Base-by-base conservation (phyloP, 1,284 basidiomycete genomes). In the Boletus sp. region DNA sequence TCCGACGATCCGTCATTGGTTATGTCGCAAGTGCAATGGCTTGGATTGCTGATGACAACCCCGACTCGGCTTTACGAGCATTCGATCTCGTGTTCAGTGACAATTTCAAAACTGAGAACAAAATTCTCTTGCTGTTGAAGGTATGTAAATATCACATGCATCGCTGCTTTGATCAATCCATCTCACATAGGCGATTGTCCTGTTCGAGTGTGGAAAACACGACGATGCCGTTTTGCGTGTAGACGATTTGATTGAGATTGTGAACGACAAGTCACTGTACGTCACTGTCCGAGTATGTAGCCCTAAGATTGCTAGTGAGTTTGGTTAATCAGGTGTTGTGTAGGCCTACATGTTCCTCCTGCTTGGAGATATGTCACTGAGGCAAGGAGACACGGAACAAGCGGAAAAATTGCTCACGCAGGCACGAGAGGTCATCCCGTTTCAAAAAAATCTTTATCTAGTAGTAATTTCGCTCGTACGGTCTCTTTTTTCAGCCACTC, bases 31-130 rank as follows among this genome's bases (percentile, higher is more conserved):
- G 33, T 1, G 33, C 53, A 9, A 14, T 56, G 16, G 59, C 33
- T 19, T 30, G 6, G 2, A 17, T 40, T 3, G 35, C 46, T 7
- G 38, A 56, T 10, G 44, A 50, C 3, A 40, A 62, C 9, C 23
- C n/a, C 7, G 63, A 56, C 1, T 38, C 17, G 7, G 64, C 17
- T 2, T 6, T 62, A n/a, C 46, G 27, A 3, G 19, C 19, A 19
- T 65, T 62, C 35, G 62, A 65, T 30, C 59, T 62, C 28, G 63
- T 40, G 19, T 64, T 62, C 27, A 27, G 38, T 25, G 59, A 53
- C 1, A 19, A 21, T 53, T 9, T 40, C 37, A 17, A 33, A 6
- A 25, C 33, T 2, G 62, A 63, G 17, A 55, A 25, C 8, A 61
- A 35, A 9, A 16, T 55, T 17, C 44, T 63, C 25, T 51, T 64